These are phyloP conservation scores for Pseudogymnoascus sp. DNA, from an alignment of 2,329 filamentous ascomycete genomes.

Conservation along the genomic window DNA sequence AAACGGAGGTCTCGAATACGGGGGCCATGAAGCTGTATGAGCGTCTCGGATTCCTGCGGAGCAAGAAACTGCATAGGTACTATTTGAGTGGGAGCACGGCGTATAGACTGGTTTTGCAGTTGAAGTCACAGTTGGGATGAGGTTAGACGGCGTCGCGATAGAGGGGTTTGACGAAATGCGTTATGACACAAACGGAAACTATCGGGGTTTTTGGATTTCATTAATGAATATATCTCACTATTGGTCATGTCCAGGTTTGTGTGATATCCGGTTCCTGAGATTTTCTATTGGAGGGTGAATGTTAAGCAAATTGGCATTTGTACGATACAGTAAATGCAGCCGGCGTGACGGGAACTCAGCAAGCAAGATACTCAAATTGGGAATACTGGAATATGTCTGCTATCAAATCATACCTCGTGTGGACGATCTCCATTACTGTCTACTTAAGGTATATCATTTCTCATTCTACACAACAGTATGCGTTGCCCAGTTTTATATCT, in stretches of 20 bases:
- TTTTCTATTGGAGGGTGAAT: background rate
- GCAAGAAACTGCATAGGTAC: constrained; percentile 88
- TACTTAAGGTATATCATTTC: background rate
- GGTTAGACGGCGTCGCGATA: background rate
- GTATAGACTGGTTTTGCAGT: constrained; percentile 70
- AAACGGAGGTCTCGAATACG: constrained; percentile 89
- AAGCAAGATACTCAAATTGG: background rate
- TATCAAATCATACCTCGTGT: background rate
- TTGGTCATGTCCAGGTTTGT: background rate
- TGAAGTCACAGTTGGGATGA: constrained; percentile 18
- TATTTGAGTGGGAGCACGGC: constrained; percentile 96
- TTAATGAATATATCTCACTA: background rate
- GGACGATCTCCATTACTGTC: background rate
- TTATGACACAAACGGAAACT: background rate
- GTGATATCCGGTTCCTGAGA: background rate
- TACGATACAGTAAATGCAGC: background rate
- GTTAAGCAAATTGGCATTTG: background rate
- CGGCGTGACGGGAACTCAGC: background rate
- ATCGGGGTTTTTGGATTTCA: background rate
- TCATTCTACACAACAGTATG: background rate
- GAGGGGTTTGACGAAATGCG: background rate
- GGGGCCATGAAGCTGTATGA: constrained; percentile 91
- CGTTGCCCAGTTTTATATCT: constrained; percentile 20
- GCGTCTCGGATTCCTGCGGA: constrained; percentile 80
- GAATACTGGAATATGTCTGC: background rate